These are phyloP conservation scores for Picea glauca DNA, from an alignment of 75 land plant genomes.

Conservation along the genomic window DNA sequence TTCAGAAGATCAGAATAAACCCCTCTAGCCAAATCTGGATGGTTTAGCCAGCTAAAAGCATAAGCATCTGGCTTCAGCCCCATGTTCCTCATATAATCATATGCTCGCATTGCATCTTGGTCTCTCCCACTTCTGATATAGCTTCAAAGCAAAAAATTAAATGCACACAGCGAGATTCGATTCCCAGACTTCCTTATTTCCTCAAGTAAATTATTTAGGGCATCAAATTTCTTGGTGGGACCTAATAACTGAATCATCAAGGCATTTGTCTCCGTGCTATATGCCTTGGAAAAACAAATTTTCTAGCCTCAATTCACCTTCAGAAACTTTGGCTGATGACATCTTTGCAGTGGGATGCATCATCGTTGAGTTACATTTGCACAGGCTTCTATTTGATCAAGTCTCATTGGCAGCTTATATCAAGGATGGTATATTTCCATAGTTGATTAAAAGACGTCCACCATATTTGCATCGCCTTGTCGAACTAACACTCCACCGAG, in stretches of 20 bases:
- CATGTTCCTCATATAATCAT: too few species aligned
- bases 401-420: conserved; percentile 40
- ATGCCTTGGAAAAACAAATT: conserved; percentile 49
- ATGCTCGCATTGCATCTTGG: not conserved
- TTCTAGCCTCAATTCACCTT: conserved; percentile 10
- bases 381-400: conserved; percentile 76
- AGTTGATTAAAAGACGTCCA: conserved; percentile 53
- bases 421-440: conserved; percentile 49
- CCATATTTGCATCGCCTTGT: conserved; percentile 48
- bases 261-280: conserved; percentile 64
- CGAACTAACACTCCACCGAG: conserved; percentile 52
- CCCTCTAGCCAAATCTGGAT: too few species aligned
- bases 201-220: too few species aligned
- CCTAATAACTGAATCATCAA: conserved; percentile 38
- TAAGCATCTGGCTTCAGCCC: too few species aligned
- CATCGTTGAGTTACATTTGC: conserved; percentile 71
- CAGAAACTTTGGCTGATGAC: conserved; percentile 45
- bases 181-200: too few species aligned
- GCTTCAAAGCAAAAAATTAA: too few species aligned
- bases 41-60: too few species aligned
- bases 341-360: conserved; percentile 84
- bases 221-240: too few species aligned
- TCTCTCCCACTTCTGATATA: not conserved
- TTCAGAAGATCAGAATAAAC: too few species aligned
- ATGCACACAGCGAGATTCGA: too few species aligned